phyloP scores from a whole-genome alignment of 2,329 filamentous ascomycete genomes.

The Penicillium nordicum region DNA sequence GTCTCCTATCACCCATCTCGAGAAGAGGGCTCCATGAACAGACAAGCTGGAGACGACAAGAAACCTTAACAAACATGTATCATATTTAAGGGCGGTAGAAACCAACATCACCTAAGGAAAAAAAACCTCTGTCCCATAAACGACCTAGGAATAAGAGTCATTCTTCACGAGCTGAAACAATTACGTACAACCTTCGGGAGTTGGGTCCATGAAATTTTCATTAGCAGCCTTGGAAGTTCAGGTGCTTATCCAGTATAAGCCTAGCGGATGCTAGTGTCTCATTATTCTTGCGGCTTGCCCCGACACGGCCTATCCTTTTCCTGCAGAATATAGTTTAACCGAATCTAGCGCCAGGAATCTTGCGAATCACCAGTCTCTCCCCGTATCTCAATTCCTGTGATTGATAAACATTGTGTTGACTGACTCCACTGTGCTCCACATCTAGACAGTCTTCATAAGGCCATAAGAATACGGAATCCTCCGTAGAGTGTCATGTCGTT shows the following conservation, averaged over 20 bases:
- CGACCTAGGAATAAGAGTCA: too few relatives aligned
- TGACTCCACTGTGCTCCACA: not conserved
- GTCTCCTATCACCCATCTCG: not conserved
- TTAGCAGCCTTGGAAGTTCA: not conserved
- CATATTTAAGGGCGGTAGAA: not conserved
- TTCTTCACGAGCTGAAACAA: not conserved
- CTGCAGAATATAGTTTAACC: not conserved
- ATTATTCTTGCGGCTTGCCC: not conserved
- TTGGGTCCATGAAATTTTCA: not conserved
- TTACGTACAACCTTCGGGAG: not conserved
- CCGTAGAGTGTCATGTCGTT: not conserved
- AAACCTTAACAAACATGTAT: not conserved
- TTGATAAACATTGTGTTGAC: not conserved
- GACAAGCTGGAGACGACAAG: not conserved
- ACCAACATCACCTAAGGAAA: not conserved
- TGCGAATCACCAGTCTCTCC: not conserved
- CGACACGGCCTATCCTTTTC: not conserved
- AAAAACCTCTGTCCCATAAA: too few relatives aligned
- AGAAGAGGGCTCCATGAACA: not conserved
- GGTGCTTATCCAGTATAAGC: slow-evolving; percentile 2
- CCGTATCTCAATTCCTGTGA: not conserved
- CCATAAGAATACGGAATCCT: too few relatives aligned
- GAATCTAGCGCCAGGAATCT: not conserved
- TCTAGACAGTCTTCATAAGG: not conserved
- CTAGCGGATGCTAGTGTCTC: not conserved